Percentiles rank a stretch among this genome's conserved stretches.
phyloP scores from a whole-genome alignment of 768 basidiomycete genomes.

The Dioszegia aurantiaca region DNA sequence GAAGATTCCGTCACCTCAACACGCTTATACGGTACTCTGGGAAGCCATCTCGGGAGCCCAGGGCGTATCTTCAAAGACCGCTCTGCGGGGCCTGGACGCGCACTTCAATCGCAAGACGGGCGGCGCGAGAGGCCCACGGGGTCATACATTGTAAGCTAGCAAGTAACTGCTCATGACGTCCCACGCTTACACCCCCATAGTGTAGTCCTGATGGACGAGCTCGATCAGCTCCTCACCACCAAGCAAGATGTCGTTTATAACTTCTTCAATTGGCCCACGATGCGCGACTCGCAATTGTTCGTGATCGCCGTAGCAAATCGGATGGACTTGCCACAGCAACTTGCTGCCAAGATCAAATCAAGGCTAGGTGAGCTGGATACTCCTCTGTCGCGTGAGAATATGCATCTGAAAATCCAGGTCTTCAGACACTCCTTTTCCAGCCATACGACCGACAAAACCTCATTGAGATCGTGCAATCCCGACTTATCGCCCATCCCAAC shows the following conservation, averaged over 20 bases:
- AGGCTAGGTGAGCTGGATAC: constrained; percentile 65
- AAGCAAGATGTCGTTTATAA: constrained; percentile 99
- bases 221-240: constrained; percentile 91
- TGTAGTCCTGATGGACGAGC: constrained; percentile 95
- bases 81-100: constrained; percentile 69
- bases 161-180: not conserved
- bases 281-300: constrained; percentile 79
- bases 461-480: constrained; percentile 78
- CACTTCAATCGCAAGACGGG: constrained; percentile 67
- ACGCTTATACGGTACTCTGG: constrained; percentile 89
- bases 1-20: constrained; percentile 84
- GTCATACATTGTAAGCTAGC: constrained; percentile 74
- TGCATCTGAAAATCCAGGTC: constrained; percentile 22
- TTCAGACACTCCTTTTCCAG: constrained; percentile 60
- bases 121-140: constrained; percentile 62
- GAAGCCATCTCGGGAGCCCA: constrained; percentile 84
- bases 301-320: constrained; percentile 98
- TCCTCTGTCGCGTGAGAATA: not conserved
- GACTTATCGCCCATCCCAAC: constrained; percentile 59
- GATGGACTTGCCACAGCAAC: constrained; percentile 93
- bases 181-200: constrained; percentile 54
- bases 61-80: constrained; percentile 68
- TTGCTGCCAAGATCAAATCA: constrained; percentile 87
- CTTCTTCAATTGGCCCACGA: constrained; percentile 99
- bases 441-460: constrained; percentile 74